Conservation (phyloP, 805 yeast species). For the Jamesozyma rosinii region DNA sequence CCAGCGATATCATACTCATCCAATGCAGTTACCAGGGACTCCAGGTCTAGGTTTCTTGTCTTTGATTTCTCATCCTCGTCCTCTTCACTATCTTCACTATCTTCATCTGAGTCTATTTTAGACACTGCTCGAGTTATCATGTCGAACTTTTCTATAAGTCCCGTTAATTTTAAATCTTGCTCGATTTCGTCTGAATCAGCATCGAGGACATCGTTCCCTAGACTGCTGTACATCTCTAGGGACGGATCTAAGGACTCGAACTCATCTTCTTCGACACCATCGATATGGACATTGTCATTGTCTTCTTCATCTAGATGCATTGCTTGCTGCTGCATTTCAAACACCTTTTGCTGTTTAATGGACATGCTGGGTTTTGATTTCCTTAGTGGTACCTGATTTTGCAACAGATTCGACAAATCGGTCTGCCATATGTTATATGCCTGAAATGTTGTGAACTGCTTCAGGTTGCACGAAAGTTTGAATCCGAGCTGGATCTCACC, state of each 20-base stretch:
- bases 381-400: background rate
- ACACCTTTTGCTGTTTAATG: no score
- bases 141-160: conserved; percentile 3
- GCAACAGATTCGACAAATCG: conserved; percentile 4
- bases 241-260: background rate
- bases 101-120: conserved; percentile 7
- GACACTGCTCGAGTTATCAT: conserved; percentile 2
- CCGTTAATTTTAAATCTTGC: background rate
- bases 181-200: background rate
- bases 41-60: conserved; percentile 7
- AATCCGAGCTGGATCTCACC: conserved; percentile 24
- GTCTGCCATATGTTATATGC: conserved; percentile 19
- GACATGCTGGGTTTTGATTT: background rate
- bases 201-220: background rate
- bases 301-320: conserved; percentile 4
- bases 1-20: conserved; percentile 25
- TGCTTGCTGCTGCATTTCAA: background rate
- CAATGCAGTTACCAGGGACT: conserved; percentile 21
- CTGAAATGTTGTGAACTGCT: conserved; percentile 13
- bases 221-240: background rate
- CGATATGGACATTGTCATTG: conserved; percentile 1
- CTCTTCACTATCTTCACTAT: conserved; percentile 6
- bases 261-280: conserved; percentile 1
- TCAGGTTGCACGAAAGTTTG: conserved; percentile 11
- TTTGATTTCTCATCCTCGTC: conserved; percentile 4